Conservation (phyloP, 2,329 filamentous ascomycete genomes). For the Xylaria digitata region DNA sequence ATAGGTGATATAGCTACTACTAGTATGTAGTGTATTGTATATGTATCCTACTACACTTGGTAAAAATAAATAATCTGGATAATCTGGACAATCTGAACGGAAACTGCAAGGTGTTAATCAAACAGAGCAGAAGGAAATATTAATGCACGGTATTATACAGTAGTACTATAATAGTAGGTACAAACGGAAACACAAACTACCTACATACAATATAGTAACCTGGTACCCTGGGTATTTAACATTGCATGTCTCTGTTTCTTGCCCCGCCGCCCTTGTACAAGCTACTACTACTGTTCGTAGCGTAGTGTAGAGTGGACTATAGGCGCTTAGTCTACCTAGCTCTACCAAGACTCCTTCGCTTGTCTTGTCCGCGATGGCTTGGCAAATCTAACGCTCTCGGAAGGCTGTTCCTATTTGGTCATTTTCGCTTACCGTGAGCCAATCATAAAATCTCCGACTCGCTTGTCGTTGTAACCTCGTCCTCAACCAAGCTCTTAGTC, state of each 20-base stretch:
- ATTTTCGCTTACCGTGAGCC: conserved; percentile 46
- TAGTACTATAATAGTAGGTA: background rate
- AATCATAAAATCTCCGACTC: conserved; percentile 49
- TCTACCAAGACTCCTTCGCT: background rate
- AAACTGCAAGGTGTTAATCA: too few relatives aligned
- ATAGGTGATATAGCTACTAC: background rate
- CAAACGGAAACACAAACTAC: too few relatives aligned
- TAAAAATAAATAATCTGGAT: too few relatives aligned
- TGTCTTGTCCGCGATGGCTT: conserved; percentile 20
- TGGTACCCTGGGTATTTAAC: too few relatives aligned
- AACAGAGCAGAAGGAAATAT: too few relatives aligned
- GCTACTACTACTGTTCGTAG: too few relatives aligned
- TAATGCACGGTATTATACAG: background rate
- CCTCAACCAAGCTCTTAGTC: conserved; percentile 37
- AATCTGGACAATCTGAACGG: too few relatives aligned
- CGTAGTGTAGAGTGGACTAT: background rate
- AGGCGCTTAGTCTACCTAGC: background rate
- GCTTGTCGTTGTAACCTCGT: conserved; percentile 47
- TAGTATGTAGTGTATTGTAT: background rate
- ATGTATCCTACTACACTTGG: too few relatives aligned
- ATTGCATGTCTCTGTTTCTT: too few relatives aligned
- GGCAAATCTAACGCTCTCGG: conserved; percentile 38
- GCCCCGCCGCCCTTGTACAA: too few relatives aligned
- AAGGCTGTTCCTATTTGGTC: conserved; percentile 37
- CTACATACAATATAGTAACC: too few relatives aligned